Evolutionary conservation across 2,329 filamentous ascomycete species (phyloP).

Genomic region (Nemania sp.): DNA sequence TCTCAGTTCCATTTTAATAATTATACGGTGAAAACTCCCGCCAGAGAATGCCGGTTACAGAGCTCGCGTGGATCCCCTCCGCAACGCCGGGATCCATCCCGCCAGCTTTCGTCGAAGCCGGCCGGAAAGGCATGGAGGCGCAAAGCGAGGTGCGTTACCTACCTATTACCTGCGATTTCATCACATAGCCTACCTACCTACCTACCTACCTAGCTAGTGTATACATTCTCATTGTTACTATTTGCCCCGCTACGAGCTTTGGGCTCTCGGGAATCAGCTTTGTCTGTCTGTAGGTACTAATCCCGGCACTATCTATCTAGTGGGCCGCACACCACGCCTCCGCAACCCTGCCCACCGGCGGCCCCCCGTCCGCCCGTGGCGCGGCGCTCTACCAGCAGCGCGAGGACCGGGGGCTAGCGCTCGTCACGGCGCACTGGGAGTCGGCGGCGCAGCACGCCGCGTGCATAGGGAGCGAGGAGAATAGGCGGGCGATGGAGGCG

Average conservation of each 20-base stretch:
- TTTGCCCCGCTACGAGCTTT: no score
- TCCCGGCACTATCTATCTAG: constrained; percentile 17
- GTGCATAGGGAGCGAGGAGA: constrained; percentile 37
- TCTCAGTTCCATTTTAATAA: background rate
- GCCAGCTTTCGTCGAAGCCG: constrained; percentile 20
- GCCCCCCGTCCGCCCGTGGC: constrained; percentile 37
- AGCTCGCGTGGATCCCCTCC: constrained; percentile 41
- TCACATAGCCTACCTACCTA: background rate
- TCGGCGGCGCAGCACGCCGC: constrained; percentile 39
- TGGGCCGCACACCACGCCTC: constrained; percentile 33
- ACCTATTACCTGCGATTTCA: background rate
- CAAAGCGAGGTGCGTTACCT: constrained; percentile 37
- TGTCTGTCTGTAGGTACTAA: constrained; percentile 2
- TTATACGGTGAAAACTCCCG: background rate
- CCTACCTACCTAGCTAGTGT: background rate
- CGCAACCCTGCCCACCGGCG: constrained; percentile 27
- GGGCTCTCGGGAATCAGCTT: no score
- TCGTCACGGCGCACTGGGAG: constrained; percentile 44
- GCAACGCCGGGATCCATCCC: constrained; percentile 35
- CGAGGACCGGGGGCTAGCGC: constrained; percentile 32
- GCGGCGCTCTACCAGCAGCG: constrained; percentile 40
- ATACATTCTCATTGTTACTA: no score
- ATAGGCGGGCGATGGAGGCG: constrained; percentile 26
- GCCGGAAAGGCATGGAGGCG: constrained; percentile 26
- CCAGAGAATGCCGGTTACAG: constrained; percentile 40